A percentile compares a stretch with the other conserved stretches of the same genome.
Conservation (phyloP, 2,329 filamentous ascomycete genomes). For the Beauveria brongniartii region DNA sequence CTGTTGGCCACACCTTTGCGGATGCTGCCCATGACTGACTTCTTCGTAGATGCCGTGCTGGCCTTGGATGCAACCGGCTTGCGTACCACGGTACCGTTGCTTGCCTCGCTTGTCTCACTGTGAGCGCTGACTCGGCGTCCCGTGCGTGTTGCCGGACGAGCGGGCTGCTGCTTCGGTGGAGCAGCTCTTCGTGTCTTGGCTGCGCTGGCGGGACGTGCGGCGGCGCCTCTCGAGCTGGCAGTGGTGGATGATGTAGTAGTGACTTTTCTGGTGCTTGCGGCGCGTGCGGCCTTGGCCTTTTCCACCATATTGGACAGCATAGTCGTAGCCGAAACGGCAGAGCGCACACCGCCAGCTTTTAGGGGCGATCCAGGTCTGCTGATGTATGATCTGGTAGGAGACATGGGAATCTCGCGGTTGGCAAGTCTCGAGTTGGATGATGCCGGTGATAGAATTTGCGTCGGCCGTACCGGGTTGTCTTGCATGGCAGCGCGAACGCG, state of each 20-base stretch:
- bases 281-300: slow-evolving; percentile 49
- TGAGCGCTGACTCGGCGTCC: slow-evolving; percentile 47
- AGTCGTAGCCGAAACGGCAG: slow-evolving; percentile 33
- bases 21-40: slow-evolving; percentile 45
- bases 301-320: slow-evolving; percentile 51
- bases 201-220: slow-evolving; percentile 29
- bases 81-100: slow-evolving; percentile 56
- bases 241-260: slow-evolving; percentile 39
- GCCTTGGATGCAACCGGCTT: slow-evolving; percentile 36
- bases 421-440: slow-evolving; percentile 68
- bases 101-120: slow-evolving; percentile 57
- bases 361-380: slow-evolving; percentile 53
- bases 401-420: slow-evolving; percentile 37
- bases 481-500: slow-evolving; percentile 38
- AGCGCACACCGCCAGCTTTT: slow-evolving; percentile 40
- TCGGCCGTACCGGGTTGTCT: slow-evolving; percentile 31
- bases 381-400: slow-evolving; percentile 50
- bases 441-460: slow-evolving; percentile 69
- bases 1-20: slow-evolving; percentile 42
- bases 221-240: slow-evolving; percentile 29
- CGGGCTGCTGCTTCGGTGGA: slow-evolving; percentile 25
- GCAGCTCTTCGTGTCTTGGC: slow-evolving; percentile 16
- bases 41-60: slow-evolving; percentile 34
- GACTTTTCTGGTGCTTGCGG: slow-evolving; percentile 37
- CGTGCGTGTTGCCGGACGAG: slow-evolving; percentile 36